These are phyloP conservation scores for Sarcodon aspratus DNA, from an alignment of 768 basidiomycete species.

Conservation along the genomic window DNA sequence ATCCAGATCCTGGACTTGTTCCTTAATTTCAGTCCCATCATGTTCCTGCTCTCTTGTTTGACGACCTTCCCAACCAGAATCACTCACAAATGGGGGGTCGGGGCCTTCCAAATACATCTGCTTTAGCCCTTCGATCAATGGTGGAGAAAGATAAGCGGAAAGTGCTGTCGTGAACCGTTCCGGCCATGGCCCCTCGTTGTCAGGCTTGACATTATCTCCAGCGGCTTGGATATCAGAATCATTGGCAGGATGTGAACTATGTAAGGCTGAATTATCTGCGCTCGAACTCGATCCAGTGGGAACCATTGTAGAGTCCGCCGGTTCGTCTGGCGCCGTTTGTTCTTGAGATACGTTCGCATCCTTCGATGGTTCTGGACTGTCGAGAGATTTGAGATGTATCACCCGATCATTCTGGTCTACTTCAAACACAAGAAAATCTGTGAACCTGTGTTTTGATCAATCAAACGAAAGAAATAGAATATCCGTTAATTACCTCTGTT, in stretches of 20 bases:
- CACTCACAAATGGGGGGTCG: conserved; percentile 61
- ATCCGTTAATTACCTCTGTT: conserved; percentile 63
- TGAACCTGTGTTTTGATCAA: conserved; percentile 52
- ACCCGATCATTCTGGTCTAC: conserved; percentile 74
- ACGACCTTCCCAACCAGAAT: conserved; percentile 63
- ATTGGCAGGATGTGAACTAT: not conserved
- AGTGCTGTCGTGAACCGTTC: conserved; percentile 46
- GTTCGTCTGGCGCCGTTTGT: conserved; percentile 3
- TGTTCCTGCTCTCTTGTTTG: conserved; percentile 21
- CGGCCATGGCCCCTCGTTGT: conserved; percentile 48
- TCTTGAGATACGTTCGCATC: conserved; percentile 27
- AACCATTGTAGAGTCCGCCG: not conserved
- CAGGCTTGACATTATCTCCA: conserved; percentile 6
- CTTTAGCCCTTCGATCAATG: conserved; percentile 51
- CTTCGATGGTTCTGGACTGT: conserved; percentile 47
- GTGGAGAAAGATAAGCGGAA: conserved; percentile 49
- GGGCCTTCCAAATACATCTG: conserved; percentile 73
- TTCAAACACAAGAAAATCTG: conserved; percentile 93
- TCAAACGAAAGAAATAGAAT: not conserved
- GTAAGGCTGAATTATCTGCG: not conserved
- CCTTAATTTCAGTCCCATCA: conserved; percentile 10
- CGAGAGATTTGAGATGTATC: conserved; percentile 70
- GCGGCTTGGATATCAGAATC: not conserved
- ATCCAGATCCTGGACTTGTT: conserved; percentile 14
- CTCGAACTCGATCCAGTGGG: not conserved